A percentile compares a stretch with the other conserved stretches of the same genome.
Evolutionary conservation across 1,284 basidiomycete genomes (phyloP).

Genomic region (Gymnopus androsaceus): DNA sequence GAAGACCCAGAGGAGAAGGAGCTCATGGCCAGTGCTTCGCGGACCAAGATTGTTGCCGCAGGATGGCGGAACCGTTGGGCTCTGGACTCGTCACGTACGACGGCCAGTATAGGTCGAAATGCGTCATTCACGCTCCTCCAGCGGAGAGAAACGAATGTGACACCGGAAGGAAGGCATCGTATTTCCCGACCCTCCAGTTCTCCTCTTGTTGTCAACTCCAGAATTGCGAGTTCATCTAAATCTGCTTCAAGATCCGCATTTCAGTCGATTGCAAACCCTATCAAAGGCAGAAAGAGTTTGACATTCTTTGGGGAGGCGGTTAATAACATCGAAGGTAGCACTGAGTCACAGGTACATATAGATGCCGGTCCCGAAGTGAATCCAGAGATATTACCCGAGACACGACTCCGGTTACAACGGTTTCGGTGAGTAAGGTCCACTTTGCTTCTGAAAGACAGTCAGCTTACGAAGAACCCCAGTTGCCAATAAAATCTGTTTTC

Average conservation of each 20-base stretch:
- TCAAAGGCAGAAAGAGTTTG: conserved; percentile 22
- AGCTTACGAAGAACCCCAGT: neutral
- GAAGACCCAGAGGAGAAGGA: conserved; percentile 33
- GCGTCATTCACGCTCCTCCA: too few relatives aligned
- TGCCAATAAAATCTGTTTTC: neutral
- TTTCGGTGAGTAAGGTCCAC: neutral
- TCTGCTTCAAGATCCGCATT: neutral
- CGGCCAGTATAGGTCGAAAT: too few relatives aligned
- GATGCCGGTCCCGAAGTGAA: neutral
- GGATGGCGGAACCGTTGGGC: conserved; percentile 67
- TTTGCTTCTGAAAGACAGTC: neutral
- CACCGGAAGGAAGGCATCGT: conserved; percentile 39
- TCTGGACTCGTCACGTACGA: conserved; percentile 19
- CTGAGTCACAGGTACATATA: neutral
- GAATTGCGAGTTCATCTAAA: neutral
- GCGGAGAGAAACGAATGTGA: conserved; percentile 46
- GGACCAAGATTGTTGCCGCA: conserved; percentile 47
- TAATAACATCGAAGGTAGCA: neutral
- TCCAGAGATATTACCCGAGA: neutral
- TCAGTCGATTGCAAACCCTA: neutral
- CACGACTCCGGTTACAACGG: conserved; percentile 1
- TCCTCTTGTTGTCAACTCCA: neutral
- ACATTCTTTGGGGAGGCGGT: conserved; percentile 13
- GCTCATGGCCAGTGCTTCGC: conserved; percentile 29
- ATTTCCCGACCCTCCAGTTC: neutral